Base-by-base conservation (phyloP, 495 filamentous ascomycete genomes). In the Aspergillus indologenus region DNA sequence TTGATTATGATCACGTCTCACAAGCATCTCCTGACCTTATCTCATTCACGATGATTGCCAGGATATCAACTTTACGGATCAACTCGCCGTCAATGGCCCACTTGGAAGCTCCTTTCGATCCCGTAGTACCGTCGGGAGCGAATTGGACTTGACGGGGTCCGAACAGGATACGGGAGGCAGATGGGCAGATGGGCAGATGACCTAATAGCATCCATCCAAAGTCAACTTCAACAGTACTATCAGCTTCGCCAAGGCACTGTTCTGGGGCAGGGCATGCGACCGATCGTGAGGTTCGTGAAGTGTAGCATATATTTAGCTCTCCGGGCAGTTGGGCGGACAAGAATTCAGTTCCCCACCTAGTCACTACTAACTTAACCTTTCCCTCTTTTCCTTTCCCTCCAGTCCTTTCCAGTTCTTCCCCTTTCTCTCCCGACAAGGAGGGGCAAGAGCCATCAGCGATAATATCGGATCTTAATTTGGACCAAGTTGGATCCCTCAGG, bases 381-480 rank as follows among this genome's bases (percentile, higher is more conserved):
- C n/a, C n/a, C n/a, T n/a, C n/a, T 19, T 51, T 7, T 20, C 6
- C 34, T 40, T 12, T 19, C 26, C 45, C 52, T 29, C 40, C 26
- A 58, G 31, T 24, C 34, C 42, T 23, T 40, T 18, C 22, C 24
- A 40, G 14, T 40, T 54, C 20, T 51, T 12, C 20, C 49, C 58
- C 49, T 58, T 45, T 47, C 58, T 54, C 45, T 20, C 53, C n/a
- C 7, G 51, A 55, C 21, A 34, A 51, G 60, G 21, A 61, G 34
- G 34, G 7, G 34, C 5, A 15, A 11, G 12, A 40, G 12, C 5
- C 26, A 29, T 3, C 26, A 29, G 3, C 4, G 26, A 40, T 40
- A 14, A 11, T 40, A 14, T 9, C 34, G 43, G 31, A 51, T 61
- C 63, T 57, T 61, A 59, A 59, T 59, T 60, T 59, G 59, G 59